phyloP scores from a whole-genome alignment of 371 early-diverging fungal species.

The Mucor piriformis region DNA sequence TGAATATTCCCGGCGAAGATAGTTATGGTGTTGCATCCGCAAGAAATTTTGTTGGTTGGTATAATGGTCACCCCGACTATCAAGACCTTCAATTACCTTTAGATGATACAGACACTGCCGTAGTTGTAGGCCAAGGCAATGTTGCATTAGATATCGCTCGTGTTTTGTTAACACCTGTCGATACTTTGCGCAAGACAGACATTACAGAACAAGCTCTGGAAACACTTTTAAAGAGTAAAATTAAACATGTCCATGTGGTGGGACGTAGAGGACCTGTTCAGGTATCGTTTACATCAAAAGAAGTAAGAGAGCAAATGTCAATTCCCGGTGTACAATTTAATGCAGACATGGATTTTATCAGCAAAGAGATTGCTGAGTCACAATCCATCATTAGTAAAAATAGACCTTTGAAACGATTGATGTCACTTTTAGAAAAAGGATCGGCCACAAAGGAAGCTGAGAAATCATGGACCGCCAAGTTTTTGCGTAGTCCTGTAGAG shows the following conservation, averaged over 20 bases:
- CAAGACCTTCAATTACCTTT: constrained; percentile 64
- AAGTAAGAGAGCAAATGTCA: constrained; percentile 91
- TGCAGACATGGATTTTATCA: constrained; percentile 63
- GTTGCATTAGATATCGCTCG: constrained; percentile 96
- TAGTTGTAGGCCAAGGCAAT: constrained; percentile 95
- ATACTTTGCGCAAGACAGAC: constrained; percentile 84
- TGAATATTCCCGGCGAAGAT: constrained; percentile 76
- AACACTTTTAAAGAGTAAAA: constrained; percentile 65
- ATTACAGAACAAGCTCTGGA: constrained; percentile 81
- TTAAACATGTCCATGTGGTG: constrained; percentile 84
- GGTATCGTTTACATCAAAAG: constrained; percentile 93
- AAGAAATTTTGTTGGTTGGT: constrained; percentile 92
- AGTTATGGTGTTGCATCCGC: constrained; percentile 75
- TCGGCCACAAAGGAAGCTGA: constrained; percentile 29
- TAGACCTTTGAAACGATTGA: constrained; percentile 76
- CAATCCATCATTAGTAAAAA: constrained; percentile 47
- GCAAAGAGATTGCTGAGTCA: constrained; percentile 40
- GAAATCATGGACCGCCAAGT: constrained; percentile 77
- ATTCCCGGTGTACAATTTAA: constrained; percentile 64
- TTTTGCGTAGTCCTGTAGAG: constrained; percentile 72
- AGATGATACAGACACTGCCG: constrained; percentile 69
- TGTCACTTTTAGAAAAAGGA: constrained; percentile 76
- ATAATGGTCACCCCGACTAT: constrained; percentile 87
- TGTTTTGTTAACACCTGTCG: constrained; percentile 78
- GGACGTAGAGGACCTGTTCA: constrained; percentile 94